Base-by-base conservation (phyloP, 148 eudicot species). In the Rhododendron mucronatum region DNA sequence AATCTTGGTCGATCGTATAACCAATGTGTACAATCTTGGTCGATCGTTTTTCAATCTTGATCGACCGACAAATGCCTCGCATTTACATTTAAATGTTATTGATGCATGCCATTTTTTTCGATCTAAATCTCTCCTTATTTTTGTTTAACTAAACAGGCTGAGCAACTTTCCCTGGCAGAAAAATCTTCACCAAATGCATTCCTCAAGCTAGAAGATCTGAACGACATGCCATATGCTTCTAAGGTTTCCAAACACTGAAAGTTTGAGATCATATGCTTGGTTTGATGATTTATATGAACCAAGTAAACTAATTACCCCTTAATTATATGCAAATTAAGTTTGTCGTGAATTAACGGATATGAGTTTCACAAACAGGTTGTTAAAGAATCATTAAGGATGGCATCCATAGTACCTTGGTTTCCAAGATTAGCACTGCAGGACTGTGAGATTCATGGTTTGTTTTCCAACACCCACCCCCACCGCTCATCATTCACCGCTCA, bases 381-480 rank as follows among this genome's bases (percentile, higher is more conserved):
- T 1, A 91, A 85, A 85, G 93, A 91, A 48, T 86, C 91, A 3
- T 78, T 91, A 84, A 90, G 93, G 85, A 90, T 90, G 93, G 92
- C 92, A 50, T 91, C 93, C 13, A 67, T 91, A 21, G 93, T 91
- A 28, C 91, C 92, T 45, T 91, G 93, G 93, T 86, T 91, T 65
- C 93, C 93, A 65, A 90, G 93, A 87, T 87, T 87, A 47, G 88
- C 92, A 21, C 88, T 90, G 45, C 85, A 83, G 61, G 92, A 90
- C 51, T 87, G 89, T 82, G 87, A 86, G 10, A 89, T 91, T 30
- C 87, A 84, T 87, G 93, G 93, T 91, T 82, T 48, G 89, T 57
- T 33, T 82, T 41, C 61, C 30, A 41, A 77, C 55, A 23, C 53
- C 6, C 37, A 35, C 37, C 37, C 37, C 37, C 37, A 35, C 37